Evolutionary conservation across 2,329 filamentous ascomycete genomes (phyloP), one percentile per base, ranked within the genome.

Genomic region (Botrytis deweyae): DNA sequence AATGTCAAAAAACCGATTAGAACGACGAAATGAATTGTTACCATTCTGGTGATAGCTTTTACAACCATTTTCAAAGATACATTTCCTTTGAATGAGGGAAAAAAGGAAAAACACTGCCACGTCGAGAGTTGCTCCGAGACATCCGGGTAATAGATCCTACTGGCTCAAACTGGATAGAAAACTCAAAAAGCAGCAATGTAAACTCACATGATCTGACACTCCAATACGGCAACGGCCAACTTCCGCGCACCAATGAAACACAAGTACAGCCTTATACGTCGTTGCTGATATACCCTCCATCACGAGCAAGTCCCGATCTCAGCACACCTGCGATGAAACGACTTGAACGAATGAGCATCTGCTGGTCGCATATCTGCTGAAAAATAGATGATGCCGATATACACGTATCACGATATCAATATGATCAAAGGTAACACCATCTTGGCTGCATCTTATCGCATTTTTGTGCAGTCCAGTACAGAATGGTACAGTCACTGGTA

Each of bases 171-270:
- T 38, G 42, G 29, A 25, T 14, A 38, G 52, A 58, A 40, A 71
- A 36, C 58, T 71, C 58, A 46, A 70, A 72, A 74, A 70, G 74
- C 72, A 73, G 68, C 72, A 66, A 36, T 69, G 40, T 66, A 63
- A 49, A 67, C 70, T 73, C 67, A 70, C 73, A 70, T 74, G 66
- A 73, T 69, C 59, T 72, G 58, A 59, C 69, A 71, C 44, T 73
- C 62, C 64, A 40, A 55, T 58, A 59, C 73, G 44, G 63, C 70
- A 52, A 61, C 68, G 59, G 66, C 67, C 72, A 72, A 55, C 42
- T 73, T 76, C 73, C 75, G 73, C 75, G 73, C 65, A 38, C 75
- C 70, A 74, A 76, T 76, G 61, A 59, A 25, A 33, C n/a, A n/a
- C 61, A 68, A 36, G 61, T 62, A 62, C 59, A 73, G 72, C 74